Base-by-base conservation (phyloP, 106 monocot genomes). In the Dioscorea zingiberensis region DNA sequence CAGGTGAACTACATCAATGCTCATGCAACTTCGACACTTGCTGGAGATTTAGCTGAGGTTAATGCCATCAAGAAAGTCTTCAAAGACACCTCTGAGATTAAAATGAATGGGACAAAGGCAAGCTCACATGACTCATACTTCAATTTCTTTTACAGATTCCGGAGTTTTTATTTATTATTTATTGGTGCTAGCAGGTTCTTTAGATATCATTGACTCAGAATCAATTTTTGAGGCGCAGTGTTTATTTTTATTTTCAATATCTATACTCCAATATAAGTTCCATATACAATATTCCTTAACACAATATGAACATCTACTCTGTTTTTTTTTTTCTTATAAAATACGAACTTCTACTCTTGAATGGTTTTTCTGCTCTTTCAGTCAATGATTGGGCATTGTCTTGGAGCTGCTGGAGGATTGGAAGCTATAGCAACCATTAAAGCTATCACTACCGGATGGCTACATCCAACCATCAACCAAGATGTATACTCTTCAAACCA, bases 1-100 rank as follows among this genome's bases (percentile, higher is more conserved):
- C 77, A 98, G 97, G 93, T 99, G 56, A 99, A 99, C 60, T 89
- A 99, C 62, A 93, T 99, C 64, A 99, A 99, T 93, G 86, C 89
- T 53, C 98, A 99, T 89, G 98, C 98, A 44, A 99, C 98, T 48
- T 99, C 98, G 17, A 99, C 98, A n/a, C 84, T 83, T 44, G 93
- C 80, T 56, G 98, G 98, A 60, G 98, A 99, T 74, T 69, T 99
- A n/a, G 93, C 93, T 62, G 98, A 99, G 71, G 76, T 93, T 54
- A 93, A 99, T 76, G 98, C 98, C 23, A 76, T 99, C 48, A 99
- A 89, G 64, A 69, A 99, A 68, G 93, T 93, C n/a, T 99, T 99
- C 73, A 98, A 92, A 68, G 59, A 84, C 23, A 70, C 91, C 44
- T 83, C 76, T 24, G 92, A 74, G 28, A 92, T 98, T 48, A 98